Evolutionary conservation across 495 filamentous ascomycete genomes (phyloP), one percentile per base, ranked within the genome.

Genomic region (Oidiodendron maius): DNA sequence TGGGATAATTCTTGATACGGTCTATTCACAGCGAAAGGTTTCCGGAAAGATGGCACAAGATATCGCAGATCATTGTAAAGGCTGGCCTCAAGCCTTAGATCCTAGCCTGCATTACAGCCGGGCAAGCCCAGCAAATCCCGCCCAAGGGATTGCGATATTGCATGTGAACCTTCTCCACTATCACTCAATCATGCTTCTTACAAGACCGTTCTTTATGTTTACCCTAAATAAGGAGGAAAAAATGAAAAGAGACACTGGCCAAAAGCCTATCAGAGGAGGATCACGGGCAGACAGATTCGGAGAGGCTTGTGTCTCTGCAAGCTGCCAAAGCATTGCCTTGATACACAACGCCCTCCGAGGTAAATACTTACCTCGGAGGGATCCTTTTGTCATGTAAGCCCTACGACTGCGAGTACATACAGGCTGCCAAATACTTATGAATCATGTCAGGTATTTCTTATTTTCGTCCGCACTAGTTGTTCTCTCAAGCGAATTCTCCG

Each of bases 391-490:
- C 52, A 81, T 86, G 74, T 75, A 58, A 63, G 74, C 50, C 26
- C 26, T 18, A 30, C 30, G 12, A 48, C 36, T 15, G 21, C 8
- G 28, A 17, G 10, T 4, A 24, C 30, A 35, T 21, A 1, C 44
- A 37, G n/a, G n/a, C n/a, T n/a, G n/a, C n/a, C n/a, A n/a, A n/a
- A n/a, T n/a, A n/a, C n/a, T n/a, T n/a, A n/a, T 22, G 3, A 36
- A 13, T 16, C 10, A 20, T 8, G 52, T 18, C 17, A 78, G 74
- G 49, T 85, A 88, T 57, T 85, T 83, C 37, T 76, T 86, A 42
- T 88, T 89, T 60, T 77, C 84, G 26, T 82, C 83, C 2, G 81
- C 82, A 2, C 69, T 88, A 3, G 74, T 87, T 9, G 68, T 88
- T 2, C 70, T 83, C 23, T 76, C 82, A 44, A 85, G 84, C 44